A percentile compares a stretch with the other conserved stretches of the same genome.
These are phyloP conservation scores for Yarrowia osloensis DNA, from an alignment of 805 yeast species.

Conservation along the genomic window DNA sequence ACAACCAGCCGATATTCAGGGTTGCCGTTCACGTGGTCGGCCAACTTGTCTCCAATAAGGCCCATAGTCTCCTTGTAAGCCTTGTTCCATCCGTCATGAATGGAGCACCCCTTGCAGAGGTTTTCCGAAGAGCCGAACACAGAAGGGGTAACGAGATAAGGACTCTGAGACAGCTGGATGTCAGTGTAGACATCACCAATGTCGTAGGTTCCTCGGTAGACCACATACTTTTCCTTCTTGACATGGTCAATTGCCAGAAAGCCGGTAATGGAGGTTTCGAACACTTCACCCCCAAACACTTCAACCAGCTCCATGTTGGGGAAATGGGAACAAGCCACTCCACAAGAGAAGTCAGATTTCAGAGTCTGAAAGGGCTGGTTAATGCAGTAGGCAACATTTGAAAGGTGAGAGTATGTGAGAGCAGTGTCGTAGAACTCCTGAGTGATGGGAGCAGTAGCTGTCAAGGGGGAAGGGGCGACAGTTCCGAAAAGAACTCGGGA, in stretches of 20 bases:
- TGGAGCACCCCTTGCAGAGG: neutral
- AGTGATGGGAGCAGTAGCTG: neutral
- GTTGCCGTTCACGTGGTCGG: constrained; percentile 34
- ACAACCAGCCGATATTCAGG: constrained; percentile 55
- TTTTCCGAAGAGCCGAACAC: neutral
- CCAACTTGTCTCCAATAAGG: neutral
- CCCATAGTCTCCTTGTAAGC: constrained; percentile 8
- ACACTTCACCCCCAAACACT: neutral
- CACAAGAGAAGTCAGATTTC: neutral
- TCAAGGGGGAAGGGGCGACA: neutral
- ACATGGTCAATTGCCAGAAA: neutral
- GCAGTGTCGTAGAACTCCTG: neutral
- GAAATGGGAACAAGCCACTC: constrained; percentile 1
- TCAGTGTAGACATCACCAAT: constrained; percentile 5
- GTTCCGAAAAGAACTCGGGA: constrained; percentile 5
- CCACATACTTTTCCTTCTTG: constrained; percentile 7
- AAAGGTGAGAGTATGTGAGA: neutral
- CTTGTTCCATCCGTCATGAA: constrained; percentile 4
- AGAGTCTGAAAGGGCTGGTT: neutral
- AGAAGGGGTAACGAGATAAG: neutral
- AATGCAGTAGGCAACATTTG: constrained; percentile 4
- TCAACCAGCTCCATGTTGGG: neutral
- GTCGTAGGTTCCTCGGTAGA: constrained; percentile 10
- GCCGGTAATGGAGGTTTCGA: neutral
- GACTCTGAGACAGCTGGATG: neutral